Conservation (phyloP, 192 early-diverging fungal species). For the Coemansia asiatica region DNA sequence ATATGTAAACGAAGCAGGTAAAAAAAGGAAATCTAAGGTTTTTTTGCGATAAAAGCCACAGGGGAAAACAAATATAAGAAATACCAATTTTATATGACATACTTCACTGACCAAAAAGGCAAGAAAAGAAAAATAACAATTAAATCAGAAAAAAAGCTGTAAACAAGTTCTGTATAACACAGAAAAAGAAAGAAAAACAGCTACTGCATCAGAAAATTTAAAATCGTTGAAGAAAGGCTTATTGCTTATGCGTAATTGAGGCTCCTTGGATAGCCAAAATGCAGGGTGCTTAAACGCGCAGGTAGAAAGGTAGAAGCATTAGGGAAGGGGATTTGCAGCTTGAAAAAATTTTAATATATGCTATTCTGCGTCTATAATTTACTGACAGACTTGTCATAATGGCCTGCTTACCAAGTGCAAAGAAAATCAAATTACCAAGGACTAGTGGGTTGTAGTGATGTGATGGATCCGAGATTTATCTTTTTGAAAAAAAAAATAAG, state of each 20-base stretch:
- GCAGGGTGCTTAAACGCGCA: background rate
- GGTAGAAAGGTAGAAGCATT: background rate
- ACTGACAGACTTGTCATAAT: no score
- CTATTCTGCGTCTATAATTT: no score
- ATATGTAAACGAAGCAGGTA: background rate
- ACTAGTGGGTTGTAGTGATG: no score
- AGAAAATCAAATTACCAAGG: no score
- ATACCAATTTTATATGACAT: background rate
- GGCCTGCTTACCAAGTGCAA: no score
- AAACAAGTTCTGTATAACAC: background rate
- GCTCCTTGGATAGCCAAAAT: slow-evolving; percentile 4
- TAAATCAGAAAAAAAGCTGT: slow-evolving; percentile 2
- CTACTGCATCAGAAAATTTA: no score
- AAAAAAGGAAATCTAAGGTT: background rate
- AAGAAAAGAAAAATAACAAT: background rate
- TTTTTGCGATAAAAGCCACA: background rate
- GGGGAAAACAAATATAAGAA: background rate
- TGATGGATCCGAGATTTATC: no score
- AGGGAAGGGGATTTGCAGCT: no score
- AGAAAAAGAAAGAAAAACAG: slow-evolving; percentile 2
- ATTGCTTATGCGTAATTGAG: background rate
- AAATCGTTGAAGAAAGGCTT: background rate
- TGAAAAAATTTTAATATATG: background rate
- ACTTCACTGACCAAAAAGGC: background rate
- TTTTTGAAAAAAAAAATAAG: no score